Evolutionary conservation across 495 filamentous ascomycete genomes (phyloP).

Genomic region (Barbatosphaeria neglecta): DNA sequence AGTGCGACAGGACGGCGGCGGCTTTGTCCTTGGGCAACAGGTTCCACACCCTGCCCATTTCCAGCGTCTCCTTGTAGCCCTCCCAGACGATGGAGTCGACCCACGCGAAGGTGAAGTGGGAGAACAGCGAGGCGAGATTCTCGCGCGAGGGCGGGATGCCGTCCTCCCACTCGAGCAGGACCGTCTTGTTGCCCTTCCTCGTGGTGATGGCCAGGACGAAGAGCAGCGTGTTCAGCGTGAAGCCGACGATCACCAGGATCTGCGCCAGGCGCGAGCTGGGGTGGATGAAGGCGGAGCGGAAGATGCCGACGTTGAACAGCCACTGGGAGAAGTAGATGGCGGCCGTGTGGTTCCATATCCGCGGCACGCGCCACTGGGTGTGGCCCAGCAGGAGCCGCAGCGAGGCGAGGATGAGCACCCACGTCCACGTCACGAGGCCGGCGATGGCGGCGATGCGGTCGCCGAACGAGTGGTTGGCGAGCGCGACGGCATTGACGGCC

Average conservation of each 20-base stretch:
- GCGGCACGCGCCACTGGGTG: constrained; percentile 52
- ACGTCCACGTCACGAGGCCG: constrained; percentile 62
- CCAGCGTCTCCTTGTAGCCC: constrained; percentile 79
- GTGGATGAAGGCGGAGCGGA: constrained; percentile 79
- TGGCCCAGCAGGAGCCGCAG: constrained; percentile 63
- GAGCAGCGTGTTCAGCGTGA: constrained; percentile 61
- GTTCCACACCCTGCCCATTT: constrained; percentile 84
- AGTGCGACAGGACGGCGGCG: constrained; percentile 62
- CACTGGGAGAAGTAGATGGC: constrained; percentile 76
- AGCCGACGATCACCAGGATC: constrained; percentile 54
- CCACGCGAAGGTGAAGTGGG: constrained; percentile 82
- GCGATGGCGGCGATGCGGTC: constrained; percentile 47
- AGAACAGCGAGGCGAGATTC: constrained; percentile 76
- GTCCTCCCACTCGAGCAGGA: constrained; percentile 76
- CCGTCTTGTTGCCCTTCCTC: constrained; percentile 82
- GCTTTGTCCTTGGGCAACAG: constrained; percentile 80
- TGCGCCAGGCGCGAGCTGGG: constrained; percentile 50
- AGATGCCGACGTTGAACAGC: constrained; percentile 60
- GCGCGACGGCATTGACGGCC: constrained; percentile 49
- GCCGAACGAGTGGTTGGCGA: constrained; percentile 31
- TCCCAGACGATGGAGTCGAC: constrained; percentile 79
- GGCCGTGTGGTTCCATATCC: constrained; percentile 88
- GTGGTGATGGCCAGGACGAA: constrained; percentile 65
- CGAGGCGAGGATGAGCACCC: constrained; percentile 64
- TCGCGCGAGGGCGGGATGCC: constrained; percentile 76